Conservation (phyloP, 805 yeast species). For the Pichia membranifaciens region DNA sequence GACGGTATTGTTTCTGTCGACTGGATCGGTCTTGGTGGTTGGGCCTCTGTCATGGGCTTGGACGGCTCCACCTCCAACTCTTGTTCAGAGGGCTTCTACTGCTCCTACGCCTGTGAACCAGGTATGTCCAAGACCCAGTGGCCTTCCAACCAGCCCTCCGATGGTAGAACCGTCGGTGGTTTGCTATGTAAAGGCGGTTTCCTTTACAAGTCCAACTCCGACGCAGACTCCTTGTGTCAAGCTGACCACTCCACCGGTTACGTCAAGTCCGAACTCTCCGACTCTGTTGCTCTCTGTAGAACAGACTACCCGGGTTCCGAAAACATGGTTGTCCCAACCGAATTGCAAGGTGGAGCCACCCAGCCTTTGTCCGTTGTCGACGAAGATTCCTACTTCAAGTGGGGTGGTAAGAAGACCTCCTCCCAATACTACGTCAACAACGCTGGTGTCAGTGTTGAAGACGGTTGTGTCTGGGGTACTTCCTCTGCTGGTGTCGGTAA, state of each 20-base stretch:
- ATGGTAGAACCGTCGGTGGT: constrained; percentile 71
- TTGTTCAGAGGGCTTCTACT: constrained; percentile 63
- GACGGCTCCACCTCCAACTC: constrained; percentile 40
- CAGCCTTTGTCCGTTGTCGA: constrained; percentile 56
- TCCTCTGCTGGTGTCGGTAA: constrained; percentile 58
- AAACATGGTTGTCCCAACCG: constrained; percentile 71
- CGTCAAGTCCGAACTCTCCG: constrained; percentile 44
- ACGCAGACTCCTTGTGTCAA: constrained; percentile 51
- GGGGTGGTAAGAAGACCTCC: constrained; percentile 61
- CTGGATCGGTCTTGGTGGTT: constrained; percentile 56
- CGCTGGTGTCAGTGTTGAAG: constrained; percentile 64
- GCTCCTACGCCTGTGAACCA: constrained; percentile 73
- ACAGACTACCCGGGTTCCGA: constrained; percentile 82
- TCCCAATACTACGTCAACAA: constrained; percentile 73
- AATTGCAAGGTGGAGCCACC: constrained; percentile 47
- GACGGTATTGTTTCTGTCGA: constrained; percentile 61
- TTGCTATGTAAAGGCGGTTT: constrained; percentile 53
- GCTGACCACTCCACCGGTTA: constrained; percentile 55
- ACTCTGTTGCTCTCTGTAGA: constrained; percentile 62
- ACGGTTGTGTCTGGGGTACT: constrained; percentile 71
- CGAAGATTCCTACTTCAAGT: constrained; percentile 49
- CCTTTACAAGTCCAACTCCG: constrained; percentile 54
- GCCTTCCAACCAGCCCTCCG: constrained; percentile 62
- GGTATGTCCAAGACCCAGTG: constrained; percentile 82
- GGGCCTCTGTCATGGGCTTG: constrained; percentile 55